Conservation (phyloP, 345 rosid genomes). For the Populus euphratica region DNA sequence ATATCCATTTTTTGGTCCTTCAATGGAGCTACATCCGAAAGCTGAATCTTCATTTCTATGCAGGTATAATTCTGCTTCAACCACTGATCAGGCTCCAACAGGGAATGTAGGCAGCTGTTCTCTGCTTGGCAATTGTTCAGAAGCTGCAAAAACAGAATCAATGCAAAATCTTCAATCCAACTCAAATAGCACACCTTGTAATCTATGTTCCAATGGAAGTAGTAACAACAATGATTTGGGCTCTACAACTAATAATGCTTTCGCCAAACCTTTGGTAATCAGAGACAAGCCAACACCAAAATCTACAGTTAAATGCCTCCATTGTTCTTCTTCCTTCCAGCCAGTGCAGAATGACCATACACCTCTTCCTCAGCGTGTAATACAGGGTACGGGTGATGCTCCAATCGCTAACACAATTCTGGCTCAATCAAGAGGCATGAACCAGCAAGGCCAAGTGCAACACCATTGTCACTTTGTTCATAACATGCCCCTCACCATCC, state of each 20-base stretch:
- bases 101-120: constrained; percentile 44
- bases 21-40: constrained; percentile 3
- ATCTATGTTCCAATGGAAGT: constrained; percentile 41
- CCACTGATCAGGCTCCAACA: constrained; percentile 32
- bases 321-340: constrained; percentile 29
- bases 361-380: constrained; percentile 17
- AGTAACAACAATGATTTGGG: constrained; percentile 45
- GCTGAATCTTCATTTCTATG: constrained; percentile 12
- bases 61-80: constrained; percentile 43
- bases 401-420: constrained; percentile 4
- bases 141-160: constrained; percentile 37
- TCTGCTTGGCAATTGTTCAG: constrained; percentile 40
- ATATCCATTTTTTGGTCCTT: not conserved
- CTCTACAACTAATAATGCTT: constrained; percentile 36
- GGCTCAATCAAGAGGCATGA: constrained; percentile 20
- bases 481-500: constrained; percentile 16
- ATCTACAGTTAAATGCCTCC: constrained; percentile 22
- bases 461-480: constrained; percentile 33
- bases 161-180: constrained; percentile 36
- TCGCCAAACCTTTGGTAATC: constrained; percentile 20
- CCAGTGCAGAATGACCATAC: constrained; percentile 23
- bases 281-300: constrained; percentile 26
- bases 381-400: constrained; percentile 26
- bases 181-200: constrained; percentile 28
- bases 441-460: constrained; percentile 36